Percentiles rank a stretch among this genome's conserved stretches.
Conservation (phyloP, 169 alveolate species). For the Plasmodium adleri region DNA sequence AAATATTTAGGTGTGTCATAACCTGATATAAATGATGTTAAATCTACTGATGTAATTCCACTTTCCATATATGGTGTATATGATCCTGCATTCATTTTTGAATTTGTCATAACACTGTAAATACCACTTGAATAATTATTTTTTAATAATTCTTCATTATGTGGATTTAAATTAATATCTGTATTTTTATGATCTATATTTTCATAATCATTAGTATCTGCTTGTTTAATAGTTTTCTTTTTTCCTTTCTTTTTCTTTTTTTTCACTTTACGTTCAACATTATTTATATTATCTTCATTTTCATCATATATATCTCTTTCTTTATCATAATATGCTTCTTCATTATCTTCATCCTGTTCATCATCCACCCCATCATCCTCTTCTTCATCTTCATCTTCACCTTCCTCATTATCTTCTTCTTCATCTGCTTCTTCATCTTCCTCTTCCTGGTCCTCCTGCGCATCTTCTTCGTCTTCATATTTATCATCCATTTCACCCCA, state of each 20-base stretch:
- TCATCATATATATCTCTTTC: constrained; percentile 17
- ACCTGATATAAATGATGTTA: constrained; percentile 68
- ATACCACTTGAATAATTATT: constrained; percentile 39
- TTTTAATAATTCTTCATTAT: constrained; percentile 47
- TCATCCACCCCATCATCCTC: constrained; percentile 50
- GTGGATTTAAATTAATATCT: constrained; percentile 15
- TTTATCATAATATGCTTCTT: constrained; percentile 73
- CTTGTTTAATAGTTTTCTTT: constrained; percentile 38
- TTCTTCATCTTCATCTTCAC: constrained; percentile 56
- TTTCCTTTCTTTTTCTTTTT: constrained; percentile 57
- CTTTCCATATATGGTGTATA: constrained; percentile 73
- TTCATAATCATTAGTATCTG: constrained; percentile 31
- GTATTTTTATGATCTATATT: constrained; percentile 10
- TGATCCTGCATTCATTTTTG: constrained; percentile 33
- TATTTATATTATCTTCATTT: constrained; percentile 3
- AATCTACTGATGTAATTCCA: constrained; percentile 58
- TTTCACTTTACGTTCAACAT: constrained; percentile 34
- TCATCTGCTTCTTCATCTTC: constrained; percentile 21
- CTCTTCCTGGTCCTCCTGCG: neutral
- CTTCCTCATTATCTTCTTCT: constrained; percentile 10
- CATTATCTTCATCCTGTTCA: constrained; percentile 61
- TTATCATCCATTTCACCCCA: constrained; percentile 76
- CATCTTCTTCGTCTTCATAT: constrained; percentile 72
- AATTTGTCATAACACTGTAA: constrained; percentile 58
- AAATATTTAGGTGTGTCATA: constrained; percentile 73